Percentiles rank a stretch among this genome's conserved stretches.
Conservation (phyloP, 306 rosid genomes). For the Dicorynia guianensis region DNA sequence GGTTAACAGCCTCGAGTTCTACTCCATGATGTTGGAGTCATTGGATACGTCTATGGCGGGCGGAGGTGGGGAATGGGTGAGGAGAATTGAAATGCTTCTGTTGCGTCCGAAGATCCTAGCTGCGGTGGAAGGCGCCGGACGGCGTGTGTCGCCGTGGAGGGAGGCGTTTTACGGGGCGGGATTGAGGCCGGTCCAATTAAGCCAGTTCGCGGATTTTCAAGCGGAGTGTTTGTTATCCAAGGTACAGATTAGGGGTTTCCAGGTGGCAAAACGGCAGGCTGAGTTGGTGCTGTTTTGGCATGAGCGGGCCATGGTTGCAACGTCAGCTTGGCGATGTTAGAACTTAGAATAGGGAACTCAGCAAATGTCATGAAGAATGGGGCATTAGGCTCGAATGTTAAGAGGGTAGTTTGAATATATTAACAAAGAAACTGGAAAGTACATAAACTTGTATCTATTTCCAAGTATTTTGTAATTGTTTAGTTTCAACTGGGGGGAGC, state of each 20-base stretch:
- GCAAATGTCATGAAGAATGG: neutral
- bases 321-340: constrained; percentile 88
- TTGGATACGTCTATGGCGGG: constrained; percentile 67
- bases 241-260: constrained; percentile 87
- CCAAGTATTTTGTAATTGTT: no score
- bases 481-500: no score
- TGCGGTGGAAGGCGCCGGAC: constrained; percentile 72
- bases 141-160: constrained; percentile 61
- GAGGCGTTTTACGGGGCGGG: constrained; percentile 80
- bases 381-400: no score
- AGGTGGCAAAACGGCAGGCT: constrained; percentile 79
- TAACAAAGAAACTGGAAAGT: constrained; percentile 17
- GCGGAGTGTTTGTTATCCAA: constrained; percentile 78
- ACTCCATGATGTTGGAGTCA: constrained; percentile 78
- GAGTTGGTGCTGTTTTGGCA: constrained; percentile 96
- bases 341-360: neutral
- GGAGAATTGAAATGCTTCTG: constrained; percentile 68
- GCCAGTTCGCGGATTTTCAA: constrained; percentile 90
- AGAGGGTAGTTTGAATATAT: no score
- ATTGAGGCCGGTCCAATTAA: constrained; percentile 83
- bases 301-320: constrained; percentile 76
- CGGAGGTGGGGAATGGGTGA: constrained; percentile 64
- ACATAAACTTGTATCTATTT: constrained; percentile 35
- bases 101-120: constrained; percentile 67
- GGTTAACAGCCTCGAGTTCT: constrained; percentile 68